Evolutionary conservation across 805 yeast species (phyloP), one percentile per base, ranked within the genome.

Genomic region (Clavispora asparagi): DNA sequence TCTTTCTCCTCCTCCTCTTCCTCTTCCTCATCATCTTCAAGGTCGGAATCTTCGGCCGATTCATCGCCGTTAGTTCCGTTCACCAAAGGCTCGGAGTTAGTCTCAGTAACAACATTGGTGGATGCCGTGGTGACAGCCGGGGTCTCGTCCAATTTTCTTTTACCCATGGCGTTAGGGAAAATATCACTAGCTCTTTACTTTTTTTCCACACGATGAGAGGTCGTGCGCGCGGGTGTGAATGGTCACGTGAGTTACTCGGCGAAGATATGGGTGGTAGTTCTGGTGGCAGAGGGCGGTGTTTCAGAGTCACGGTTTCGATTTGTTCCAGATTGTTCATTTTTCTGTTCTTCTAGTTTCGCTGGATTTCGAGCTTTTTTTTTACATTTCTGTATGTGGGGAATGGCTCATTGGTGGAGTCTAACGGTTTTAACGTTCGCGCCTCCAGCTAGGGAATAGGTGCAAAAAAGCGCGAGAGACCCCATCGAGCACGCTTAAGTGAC

Each of bases 91-190:
- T 33, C 13, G 7, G 37, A 1, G 8, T 33, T 2, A 9, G 23
- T 4, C 25, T 16, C 25, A 17, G 11, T 11, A 7, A 1, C 13
- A 33, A 13, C 17, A 4, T 26, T 39, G 14, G 23, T 33, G 14
- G 31, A 7, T 12, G 33, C 35, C 13, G 41, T 28, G n/a, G 23
- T 17, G 29, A 40, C 25, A 16, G 39, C 25, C 25, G 16, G 9
- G 16, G 40, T 5, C 11, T 52, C 60, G 30, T 47, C 56, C 39
- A 50, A 49, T 53, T 57, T 53, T 59, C 65, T 59, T 50, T 62
- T 61, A 41, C 47, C 63, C 67, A 61, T 62, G 37, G 25, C 37
- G 37, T 10, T 33, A 16, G 25, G 23, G 37, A 33, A 33, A 33
- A 16, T 33, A 33, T 33, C n/a, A 17, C 11, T 33, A 10, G 13